Base-by-base conservation (phyloP, 371 early-diverging fungal species). In the Mucor velutinosus region DNA sequence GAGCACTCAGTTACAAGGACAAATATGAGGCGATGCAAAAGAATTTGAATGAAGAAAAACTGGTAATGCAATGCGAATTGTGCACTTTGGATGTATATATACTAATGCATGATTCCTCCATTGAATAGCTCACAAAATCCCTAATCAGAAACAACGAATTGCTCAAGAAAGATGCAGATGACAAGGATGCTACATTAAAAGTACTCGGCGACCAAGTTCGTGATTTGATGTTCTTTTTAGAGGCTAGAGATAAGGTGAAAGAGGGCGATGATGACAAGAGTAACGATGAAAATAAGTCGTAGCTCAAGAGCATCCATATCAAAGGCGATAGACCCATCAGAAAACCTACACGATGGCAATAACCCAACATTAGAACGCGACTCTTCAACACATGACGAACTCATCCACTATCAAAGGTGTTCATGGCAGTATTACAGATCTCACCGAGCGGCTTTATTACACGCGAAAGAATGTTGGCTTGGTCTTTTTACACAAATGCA, bases 211-310 rank as follows among this genome's bases (percentile, higher is more conserved):
- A 78, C 45, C 78, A 82, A 76, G 73, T 82, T 10, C 69, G 73
- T n/a, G 81, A 81, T 21, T 56, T 84, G 19, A 79, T 72, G 77
- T 62, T 70, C 37, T 75, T 78, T 58, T 63, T 84, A 7, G 76
- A 82, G 45, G 69, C 76, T 27, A 70, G 75, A 58, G 37, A 57
- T 27, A 76, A 70, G 39, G 72, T 77, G 1, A 61, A 61, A 17
- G 47, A 47, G 32, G 61, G 43, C 15, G n/a, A 27, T 23, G 25
- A 51, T 37, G 37, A 4, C 37, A 37, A 37, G 37, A 37, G 15
- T 37, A 37, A 37, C 12, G 37, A 37, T 14, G 37, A 37, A 6
- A 37, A 37, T 37, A 14, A 11, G 12, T 11, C 37, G 2, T 37
- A 33, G 33, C 8, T 33, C 7, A 33, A 8, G 8, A 8, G 8